Conservation (phyloP, 2,329 filamentous ascomycete genomes). For the Calonectria pauciramosa region DNA sequence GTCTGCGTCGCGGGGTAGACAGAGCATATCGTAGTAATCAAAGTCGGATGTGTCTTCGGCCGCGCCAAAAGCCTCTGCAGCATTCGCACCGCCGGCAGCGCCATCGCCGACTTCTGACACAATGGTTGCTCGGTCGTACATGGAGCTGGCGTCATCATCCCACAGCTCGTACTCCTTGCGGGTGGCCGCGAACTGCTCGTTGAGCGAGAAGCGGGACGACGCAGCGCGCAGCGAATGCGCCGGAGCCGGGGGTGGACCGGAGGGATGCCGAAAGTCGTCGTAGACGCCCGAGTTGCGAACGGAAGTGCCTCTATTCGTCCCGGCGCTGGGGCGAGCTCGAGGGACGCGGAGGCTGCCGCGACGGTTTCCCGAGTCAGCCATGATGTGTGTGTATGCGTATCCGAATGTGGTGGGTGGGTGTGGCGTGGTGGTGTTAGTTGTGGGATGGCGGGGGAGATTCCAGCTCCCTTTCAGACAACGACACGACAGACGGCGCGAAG, state of each 20-base stretch:
- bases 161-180: slow-evolving; percentile 62
- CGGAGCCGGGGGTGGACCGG: slow-evolving; percentile 19
- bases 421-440: slow-evolving; percentile 17
- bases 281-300: slow-evolving; percentile 41
- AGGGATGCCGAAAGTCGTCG: slow-evolving; percentile 40
- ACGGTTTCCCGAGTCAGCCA: slow-evolving; percentile 44
- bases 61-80: slow-evolving; percentile 27
- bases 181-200: slow-evolving; percentile 63
- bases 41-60: slow-evolving; percentile 17
- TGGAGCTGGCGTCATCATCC: slow-evolving; percentile 62
- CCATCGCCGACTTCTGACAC: slow-evolving; percentile 41
- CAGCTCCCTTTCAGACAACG: slow-evolving; percentile 11
- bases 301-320: slow-evolving; percentile 39
- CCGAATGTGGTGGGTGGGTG: slow-evolving; percentile 1
- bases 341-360: slow-evolving; percentile 48
- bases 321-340: slow-evolving; percentile 38
- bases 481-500: not conserved
- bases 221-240: slow-evolving; percentile 50
- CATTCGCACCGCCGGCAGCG: slow-evolving; percentile 29
- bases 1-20: slow-evolving; percentile 52
- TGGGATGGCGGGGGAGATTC: slow-evolving; percentile 10
- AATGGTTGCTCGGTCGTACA: slow-evolving; percentile 52
- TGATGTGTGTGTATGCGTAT: slow-evolving; percentile 27
- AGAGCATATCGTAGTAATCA: slow-evolving; percentile 61
- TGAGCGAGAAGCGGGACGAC: slow-evolving; percentile 61